These are phyloP conservation scores for Bjerkandera adusta DNA, from an alignment of 1,284 basidiomycete genomes.

Conservation along the genomic window DNA sequence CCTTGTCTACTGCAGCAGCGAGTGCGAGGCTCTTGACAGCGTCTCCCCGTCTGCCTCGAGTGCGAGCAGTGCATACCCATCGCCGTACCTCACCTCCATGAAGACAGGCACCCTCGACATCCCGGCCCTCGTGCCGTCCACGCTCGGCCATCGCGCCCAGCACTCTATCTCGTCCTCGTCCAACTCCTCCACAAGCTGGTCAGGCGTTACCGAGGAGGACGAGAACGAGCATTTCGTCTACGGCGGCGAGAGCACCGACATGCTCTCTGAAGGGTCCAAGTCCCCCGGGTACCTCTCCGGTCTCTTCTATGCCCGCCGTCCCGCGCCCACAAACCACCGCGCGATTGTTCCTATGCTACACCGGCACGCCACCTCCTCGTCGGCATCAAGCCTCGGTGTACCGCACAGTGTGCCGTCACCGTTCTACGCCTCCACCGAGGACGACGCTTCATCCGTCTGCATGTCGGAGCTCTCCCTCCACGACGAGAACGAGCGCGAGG, in stretches of 20 bases:
- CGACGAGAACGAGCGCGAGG: slow-evolving; percentile 31
- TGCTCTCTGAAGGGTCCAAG: slow-evolving; percentile 12
- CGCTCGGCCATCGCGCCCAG: slow-evolving; percentile 39
- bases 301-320: slow-evolving; percentile 65
- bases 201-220: slow-evolving; percentile 43
- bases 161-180: slow-evolving; percentile 20
- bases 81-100: slow-evolving; percentile 55
- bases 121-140: slow-evolving; percentile 36
- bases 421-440: slow-evolving; percentile 41
- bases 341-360: slow-evolving; percentile 58
- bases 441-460: slow-evolving; percentile 35
- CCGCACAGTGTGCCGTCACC: slow-evolving; percentile 41
- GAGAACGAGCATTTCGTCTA: slow-evolving; percentile 28
- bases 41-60: slow-evolving; percentile 66
- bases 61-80: slow-evolving; percentile 65
- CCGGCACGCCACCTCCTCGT: slow-evolving; percentile 36
- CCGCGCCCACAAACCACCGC: slow-evolving; percentile 67
- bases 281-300: slow-evolving; percentile 30
- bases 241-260: slow-evolving; percentile 31
- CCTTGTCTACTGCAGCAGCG: slow-evolving; percentile 71
- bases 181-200: slow-evolving; percentile 59
- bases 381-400: slow-evolving; percentile 34
- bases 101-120: slow-evolving; percentile 32
- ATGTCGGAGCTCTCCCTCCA: slow-evolving; percentile 25
- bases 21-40: slow-evolving; percentile 62